Percentiles rank a stretch among this genome's conserved stretches.
Conservation (phyloP, 2,329 filamentous ascomycete genomes). For the Parastagonospora avenae region DNA sequence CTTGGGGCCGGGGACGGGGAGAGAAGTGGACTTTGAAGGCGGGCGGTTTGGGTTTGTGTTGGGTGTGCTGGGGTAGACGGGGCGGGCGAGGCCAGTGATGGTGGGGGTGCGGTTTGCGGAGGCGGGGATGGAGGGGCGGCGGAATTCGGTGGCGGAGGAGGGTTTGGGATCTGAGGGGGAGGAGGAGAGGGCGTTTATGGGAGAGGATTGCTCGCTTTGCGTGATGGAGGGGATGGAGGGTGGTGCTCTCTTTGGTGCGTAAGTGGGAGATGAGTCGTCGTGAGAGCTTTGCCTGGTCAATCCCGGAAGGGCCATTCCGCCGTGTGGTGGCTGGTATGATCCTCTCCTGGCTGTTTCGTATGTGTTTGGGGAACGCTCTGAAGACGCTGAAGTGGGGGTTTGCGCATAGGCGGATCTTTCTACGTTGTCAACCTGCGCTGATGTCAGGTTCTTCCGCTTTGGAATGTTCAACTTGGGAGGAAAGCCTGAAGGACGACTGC, state of each 20-base stretch:
- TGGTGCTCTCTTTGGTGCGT: slow-evolving; percentile 4
- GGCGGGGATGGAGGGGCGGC: slow-evolving; percentile 39
- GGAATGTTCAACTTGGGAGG: slow-evolving; percentile 48
- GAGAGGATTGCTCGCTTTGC: slow-evolving; percentile 20
- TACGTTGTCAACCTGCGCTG: slow-evolving; percentile 49
- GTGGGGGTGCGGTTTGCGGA: slow-evolving; percentile 36
- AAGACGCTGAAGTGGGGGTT: slow-evolving; percentile 3
- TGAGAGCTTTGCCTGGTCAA: slow-evolving; percentile 11
- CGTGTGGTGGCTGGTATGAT: slow-evolving; percentile 4
- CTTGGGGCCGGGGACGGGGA: slow-evolving; percentile 36
- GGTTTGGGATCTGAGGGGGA: slow-evolving; percentile 16
- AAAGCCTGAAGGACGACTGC: slow-evolving; percentile 25
- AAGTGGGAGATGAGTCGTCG: not conserved
- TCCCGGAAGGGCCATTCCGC: slow-evolving; percentile 25
- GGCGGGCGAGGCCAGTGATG: slow-evolving; percentile 46
- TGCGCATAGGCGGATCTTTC: slow-evolving; percentile 29
- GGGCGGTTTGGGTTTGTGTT: slow-evolving; percentile 30
- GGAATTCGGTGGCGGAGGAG: slow-evolving; percentile 22
- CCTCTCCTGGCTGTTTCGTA: not conserved
- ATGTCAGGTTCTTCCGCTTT: slow-evolving; percentile 52
- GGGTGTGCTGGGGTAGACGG: slow-evolving; percentile 34
- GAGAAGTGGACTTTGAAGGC: slow-evolving; percentile 34
- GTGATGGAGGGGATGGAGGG: slow-evolving; percentile 5
- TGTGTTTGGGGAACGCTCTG: not conserved
- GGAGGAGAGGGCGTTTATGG: slow-evolving; percentile 21